Evolutionary conservation across 129 eudicot genomes (phyloP), one percentile per base, ranked within the genome.

Genomic region (Sambucus nigra): DNA sequence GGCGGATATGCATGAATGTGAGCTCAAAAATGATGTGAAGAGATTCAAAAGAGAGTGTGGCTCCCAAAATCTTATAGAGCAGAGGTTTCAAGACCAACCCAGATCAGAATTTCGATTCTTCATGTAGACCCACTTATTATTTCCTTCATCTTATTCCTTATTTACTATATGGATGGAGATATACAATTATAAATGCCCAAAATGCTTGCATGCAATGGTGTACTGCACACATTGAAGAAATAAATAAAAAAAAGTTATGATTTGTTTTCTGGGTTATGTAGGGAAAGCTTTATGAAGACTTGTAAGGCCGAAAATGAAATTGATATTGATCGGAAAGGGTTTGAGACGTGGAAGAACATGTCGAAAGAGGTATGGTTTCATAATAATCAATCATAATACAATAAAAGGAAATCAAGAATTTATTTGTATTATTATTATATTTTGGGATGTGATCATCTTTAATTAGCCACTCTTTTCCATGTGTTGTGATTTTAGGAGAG

Each of bases 21-120:
- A 71, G 42, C 7, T 29, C 22, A 46, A 59, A 54, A 66, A 59
- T 39, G 55, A 45, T 47, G 72, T 54, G 4, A 74, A 67, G 76
- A 75, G 52, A 47, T 38, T 57, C 32, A 74, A 74, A 67, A 56
- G 47, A 17, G 55, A 53, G 23, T 32, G 28, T 27, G 25, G 18
- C 55, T 19, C 4, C 14, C 32, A 12, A 46, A 44, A 55, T 51
- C 49, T 2, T 24, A 26, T 23, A 38, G 54, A 53, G 42, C 51
- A 25, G 55, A 66, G 49, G 51, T 44, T 73, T 77, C 52, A 38
- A 20, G 69, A 73, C 63, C 75, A 77, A 65, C 91, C 85, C 69
- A 77, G 81, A 81, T 81, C 91, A 48, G 75, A 69, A 38, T 77
- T 70, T 74, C 75, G 76, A 26, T 73, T 81, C 47, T 77, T 77